Conservation (phyloP, 2,329 filamentous ascomycete genomes). For the Calcarisporium arbuscula region DNA sequence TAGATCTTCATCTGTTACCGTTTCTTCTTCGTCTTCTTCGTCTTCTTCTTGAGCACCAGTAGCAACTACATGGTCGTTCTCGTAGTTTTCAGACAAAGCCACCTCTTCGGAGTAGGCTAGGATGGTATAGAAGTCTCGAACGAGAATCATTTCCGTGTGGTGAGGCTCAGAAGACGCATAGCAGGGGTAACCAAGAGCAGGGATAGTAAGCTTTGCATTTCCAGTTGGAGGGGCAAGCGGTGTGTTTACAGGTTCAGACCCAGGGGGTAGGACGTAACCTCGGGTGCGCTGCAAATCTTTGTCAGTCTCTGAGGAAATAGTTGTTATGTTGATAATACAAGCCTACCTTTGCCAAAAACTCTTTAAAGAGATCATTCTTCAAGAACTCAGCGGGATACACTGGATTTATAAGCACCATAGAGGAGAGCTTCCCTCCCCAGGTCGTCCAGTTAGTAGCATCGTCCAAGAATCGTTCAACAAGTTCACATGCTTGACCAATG, state of each 20-base stretch:
- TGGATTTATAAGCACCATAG: conserved; percentile 45
- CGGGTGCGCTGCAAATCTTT: conserved; percentile 43
- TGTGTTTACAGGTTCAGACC: conserved; percentile 42
- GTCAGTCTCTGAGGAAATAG: conserved; percentile 4
- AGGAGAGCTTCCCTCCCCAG: conserved; percentile 37
- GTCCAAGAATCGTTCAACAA: conserved; percentile 53
- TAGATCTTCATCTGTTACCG: background rate
- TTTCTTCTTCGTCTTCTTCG: background rate
- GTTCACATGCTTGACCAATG: conserved; percentile 59
- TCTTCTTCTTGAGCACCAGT: conserved; percentile 14
- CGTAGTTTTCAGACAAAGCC: conserved; percentile 30
- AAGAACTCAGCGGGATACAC: conserved; percentile 33
- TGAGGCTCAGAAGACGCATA: conserved; percentile 60
- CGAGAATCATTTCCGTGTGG: conserved; percentile 57
- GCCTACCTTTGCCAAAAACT: conserved; percentile 47
- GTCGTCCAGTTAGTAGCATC: conserved; percentile 42
- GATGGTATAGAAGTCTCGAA: conserved; percentile 45
- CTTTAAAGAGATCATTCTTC: conserved; percentile 35
- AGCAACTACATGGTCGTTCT: conserved; percentile 32
- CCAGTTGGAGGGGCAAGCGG: conserved; percentile 47
- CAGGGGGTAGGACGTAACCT: conserved; percentile 52
- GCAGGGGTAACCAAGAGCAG: conserved; percentile 54
- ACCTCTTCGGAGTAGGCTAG: conserved; percentile 57
- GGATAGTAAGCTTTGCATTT: conserved; percentile 35
- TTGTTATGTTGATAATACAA: conserved; percentile 9